Evolutionary conservation across 495 filamentous ascomycete species (phyloP).

Genomic region (Aspergillus hancockii): DNA sequence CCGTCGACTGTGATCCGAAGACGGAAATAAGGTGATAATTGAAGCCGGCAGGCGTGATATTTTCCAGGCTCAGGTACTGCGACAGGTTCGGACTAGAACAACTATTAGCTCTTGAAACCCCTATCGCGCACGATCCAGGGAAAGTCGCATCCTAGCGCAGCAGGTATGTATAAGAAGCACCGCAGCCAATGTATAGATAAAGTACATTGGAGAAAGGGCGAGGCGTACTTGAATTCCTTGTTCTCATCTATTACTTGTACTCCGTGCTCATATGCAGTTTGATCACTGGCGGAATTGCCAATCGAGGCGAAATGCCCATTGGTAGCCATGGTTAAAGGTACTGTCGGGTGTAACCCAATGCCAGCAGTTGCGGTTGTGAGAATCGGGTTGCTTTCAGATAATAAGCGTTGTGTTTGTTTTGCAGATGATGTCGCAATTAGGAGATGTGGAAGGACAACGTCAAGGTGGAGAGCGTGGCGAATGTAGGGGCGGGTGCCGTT

Average conservation of each 20-base stretch:
- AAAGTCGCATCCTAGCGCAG: constrained; percentile 1
- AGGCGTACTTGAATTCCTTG: constrained; percentile 86
- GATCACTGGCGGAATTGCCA: constrained; percentile 63
- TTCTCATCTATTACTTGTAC: constrained; percentile 96
- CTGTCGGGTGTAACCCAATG: constrained; percentile 39
- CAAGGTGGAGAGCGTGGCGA: constrained; percentile 24
- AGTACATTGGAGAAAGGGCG: constrained; percentile 11
- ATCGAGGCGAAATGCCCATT: constrained; percentile 88
- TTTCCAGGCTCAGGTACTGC: constrained; percentile 75
- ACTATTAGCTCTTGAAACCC: constrained; percentile 24
- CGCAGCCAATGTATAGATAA: not conserved
- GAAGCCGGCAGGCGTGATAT: constrained; percentile 85
- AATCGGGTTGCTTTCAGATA: not conserved
- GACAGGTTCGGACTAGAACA: constrained; percentile 63
- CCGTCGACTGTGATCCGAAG: constrained; percentile 97
- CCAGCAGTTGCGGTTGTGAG: not conserved
- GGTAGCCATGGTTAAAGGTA: constrained; percentile 64
- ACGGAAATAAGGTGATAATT: constrained; percentile 99
- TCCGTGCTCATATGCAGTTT: constrained; percentile 78
- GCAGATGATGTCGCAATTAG: constrained; percentile 8
- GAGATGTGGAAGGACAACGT: constrained; percentile 13
- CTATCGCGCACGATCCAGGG: not conserved
- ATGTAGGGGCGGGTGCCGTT: constrained; percentile 11
- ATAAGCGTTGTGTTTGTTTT: constrained; percentile 3
- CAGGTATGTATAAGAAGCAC: not conserved